Evolutionary conservation across 768 basidiomycete genomes (phyloP), one percentile per base, ranked within the genome.

Genomic region (Paxillus involutus): DNA sequence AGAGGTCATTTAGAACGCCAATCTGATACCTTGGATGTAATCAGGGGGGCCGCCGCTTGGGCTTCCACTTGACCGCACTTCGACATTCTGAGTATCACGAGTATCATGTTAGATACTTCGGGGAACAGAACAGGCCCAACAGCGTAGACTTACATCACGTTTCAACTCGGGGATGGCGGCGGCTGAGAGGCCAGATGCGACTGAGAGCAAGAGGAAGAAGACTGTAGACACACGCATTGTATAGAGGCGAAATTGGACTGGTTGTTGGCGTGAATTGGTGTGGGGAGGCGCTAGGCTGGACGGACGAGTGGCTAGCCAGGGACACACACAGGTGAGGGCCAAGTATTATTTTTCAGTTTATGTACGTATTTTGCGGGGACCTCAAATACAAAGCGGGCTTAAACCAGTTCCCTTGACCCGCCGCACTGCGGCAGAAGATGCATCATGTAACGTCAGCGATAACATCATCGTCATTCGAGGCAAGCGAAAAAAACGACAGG

Each of bases 221-320:
- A 56, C 35, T 36, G 45, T 1, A 3, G 48, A 51, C 3, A 60
- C 7, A 43, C 63, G 65, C 65, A 66, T 66, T 44, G 19, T 33
- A 26, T 17, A 19, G 43, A 44, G 5, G 24, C 43, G 43, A 17
- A 42, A 3, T 9, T n/a, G 40, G 44, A 44, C 14, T 16, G 24
- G 26, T 12, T 13, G 44, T 17, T 30, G 40, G 36, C 17, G 24
- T 39, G 36, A n/a, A 24, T 12, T 16, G 7, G 14, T 7, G 13
- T 26, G 26, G 26, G 26, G 26, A 26, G 26, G 26, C 21, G 3
- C 21, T 26, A 26, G 2, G 47, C 17, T 39, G 10, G 47, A 11
- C 26, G 26, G 19, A 17, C 37, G 37, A 39, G 37, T n/a, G 37
- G n/a, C 2, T 19, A n/a, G 43, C 26, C 26, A 26, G 26, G 5